Evolutionary conservation across 345 rosid genomes (phyloP).

Genomic region (Diplotaxis tenuifolia): DNA sequence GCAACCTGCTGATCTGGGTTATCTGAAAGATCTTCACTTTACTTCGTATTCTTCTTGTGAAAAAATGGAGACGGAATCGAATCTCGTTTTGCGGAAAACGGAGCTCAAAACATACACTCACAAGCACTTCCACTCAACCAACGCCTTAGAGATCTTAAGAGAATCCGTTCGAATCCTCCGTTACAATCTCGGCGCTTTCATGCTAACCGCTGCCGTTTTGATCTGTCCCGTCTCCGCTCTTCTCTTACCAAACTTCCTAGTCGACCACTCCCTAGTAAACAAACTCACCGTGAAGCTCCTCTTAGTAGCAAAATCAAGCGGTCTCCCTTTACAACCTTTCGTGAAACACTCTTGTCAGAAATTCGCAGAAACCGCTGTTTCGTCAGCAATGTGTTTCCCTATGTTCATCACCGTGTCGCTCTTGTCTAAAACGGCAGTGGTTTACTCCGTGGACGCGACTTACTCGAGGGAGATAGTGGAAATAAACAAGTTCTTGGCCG

Average conservation of each 20-base stretch:
- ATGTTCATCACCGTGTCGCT: slow-evolving; percentile 59
- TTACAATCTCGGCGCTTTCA: slow-evolving; percentile 60
- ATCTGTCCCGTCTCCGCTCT: slow-evolving; percentile 81
- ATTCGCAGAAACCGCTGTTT: slow-evolving; percentile 63
- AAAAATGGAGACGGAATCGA: slow-evolving; percentile 47
- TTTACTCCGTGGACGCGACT: slow-evolving; percentile 76
- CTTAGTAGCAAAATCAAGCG: slow-evolving; percentile 73
- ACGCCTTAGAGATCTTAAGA: slow-evolving; percentile 79
- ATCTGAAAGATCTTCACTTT: slow-evolving; percentile 18
- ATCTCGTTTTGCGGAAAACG: slow-evolving; percentile 33
- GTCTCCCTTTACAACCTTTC: slow-evolving; percentile 66
- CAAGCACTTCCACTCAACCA: slow-evolving; percentile 55
- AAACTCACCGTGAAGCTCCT: slow-evolving; percentile 56
- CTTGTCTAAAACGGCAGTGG: slow-evolving; percentile 62
- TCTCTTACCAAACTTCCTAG: slow-evolving; percentile 58
- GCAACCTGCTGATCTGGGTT: slow-evolving; percentile 13
- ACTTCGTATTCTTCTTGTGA: slow-evolving; percentile 1
- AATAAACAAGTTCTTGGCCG: slow-evolving; percentile 45
- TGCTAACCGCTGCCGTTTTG: slow-evolving; percentile 57
- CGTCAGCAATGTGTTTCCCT: slow-evolving; percentile 73
- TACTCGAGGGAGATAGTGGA: slow-evolving; percentile 57
- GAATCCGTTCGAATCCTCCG: slow-evolving; percentile 82
- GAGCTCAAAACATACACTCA: slow-evolving; percentile 45
- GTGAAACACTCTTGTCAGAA: slow-evolving; percentile 64
- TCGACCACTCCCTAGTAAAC: slow-evolving; percentile 59